Percentiles rank a stretch among this genome's conserved stretches.
Conservation (phyloP, 2,329 filamentous ascomycete genomes). For the Aspergillus calidoustus region DNA sequence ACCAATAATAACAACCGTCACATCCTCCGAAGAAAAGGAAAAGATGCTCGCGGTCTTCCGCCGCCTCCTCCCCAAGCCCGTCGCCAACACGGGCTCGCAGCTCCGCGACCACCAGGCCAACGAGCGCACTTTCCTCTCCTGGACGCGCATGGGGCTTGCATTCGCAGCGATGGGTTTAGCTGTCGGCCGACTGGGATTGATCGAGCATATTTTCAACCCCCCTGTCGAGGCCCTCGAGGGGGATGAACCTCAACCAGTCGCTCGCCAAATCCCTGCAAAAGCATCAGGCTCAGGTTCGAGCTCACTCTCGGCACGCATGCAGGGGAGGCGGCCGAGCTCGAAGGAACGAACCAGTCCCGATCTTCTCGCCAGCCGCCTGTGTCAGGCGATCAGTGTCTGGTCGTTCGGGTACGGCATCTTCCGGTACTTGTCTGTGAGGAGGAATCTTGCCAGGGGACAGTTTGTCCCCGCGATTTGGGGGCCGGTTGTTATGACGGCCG, state of each 20-base stretch:
- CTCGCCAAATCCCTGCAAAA: neutral
- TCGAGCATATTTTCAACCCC: conserved; percentile 30
- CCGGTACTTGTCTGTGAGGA: conserved; percentile 32
- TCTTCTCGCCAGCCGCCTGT: conserved; percentile 16
- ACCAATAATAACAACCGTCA: too few relatives aligned
- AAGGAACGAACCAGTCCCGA: neutral
- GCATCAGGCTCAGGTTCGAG: neutral
- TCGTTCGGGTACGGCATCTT: conserved; percentile 35
- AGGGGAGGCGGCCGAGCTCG: neutral
- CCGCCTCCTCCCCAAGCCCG: conserved; percentile 28
- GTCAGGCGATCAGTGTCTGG: conserved; percentile 33
- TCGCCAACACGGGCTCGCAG: conserved; percentile 36
- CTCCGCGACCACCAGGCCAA: conserved; percentile 40
- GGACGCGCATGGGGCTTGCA: conserved; percentile 38
- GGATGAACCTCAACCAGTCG: neutral
- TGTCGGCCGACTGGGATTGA: conserved; percentile 33
- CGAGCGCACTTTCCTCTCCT: conserved; percentile 40
- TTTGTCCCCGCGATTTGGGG: conserved; percentile 39
- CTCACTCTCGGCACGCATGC: neutral
- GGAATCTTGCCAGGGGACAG: conserved; percentile 29
- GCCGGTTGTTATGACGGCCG: conserved; percentile 34
- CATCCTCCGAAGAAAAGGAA: neutral
- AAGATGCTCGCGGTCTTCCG: conserved; percentile 22
- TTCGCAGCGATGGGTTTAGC: conserved; percentile 38
- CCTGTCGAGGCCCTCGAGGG: neutral